These are phyloP conservation scores for Ceratocystis ficicola DNA, from an alignment of 2,329 filamentous ascomycete species.

Conservation along the genomic window DNA sequence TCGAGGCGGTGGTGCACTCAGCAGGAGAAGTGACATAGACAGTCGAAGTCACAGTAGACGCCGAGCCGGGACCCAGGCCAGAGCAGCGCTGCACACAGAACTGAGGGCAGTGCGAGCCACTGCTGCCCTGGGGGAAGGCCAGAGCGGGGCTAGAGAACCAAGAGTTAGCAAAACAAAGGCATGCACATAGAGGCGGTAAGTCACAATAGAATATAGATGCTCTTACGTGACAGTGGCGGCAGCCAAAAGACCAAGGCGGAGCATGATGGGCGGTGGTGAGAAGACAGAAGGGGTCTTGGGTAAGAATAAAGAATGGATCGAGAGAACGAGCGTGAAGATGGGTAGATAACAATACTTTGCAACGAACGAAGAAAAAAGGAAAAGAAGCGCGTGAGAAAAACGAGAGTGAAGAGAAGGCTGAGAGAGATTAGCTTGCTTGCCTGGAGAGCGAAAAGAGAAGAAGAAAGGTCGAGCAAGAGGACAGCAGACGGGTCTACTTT, in stretches of 20 bases:
- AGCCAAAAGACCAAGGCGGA: constrained; percentile 18
- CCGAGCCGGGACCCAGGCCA: constrained; percentile 11
- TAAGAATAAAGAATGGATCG: constrained; percentile 5
- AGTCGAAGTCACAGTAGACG: constrained; percentile 17
- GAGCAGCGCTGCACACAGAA: constrained; percentile 20
- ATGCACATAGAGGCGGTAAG: background rate
- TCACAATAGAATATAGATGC: background rate
- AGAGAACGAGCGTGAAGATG: constrained; percentile 8
- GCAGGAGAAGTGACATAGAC: constrained; percentile 16
- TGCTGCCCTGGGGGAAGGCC: constrained; percentile 15
- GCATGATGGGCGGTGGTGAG: constrained; percentile 14
- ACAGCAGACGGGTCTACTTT: background rate
- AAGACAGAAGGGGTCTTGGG: background rate
- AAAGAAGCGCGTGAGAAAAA: constrained; percentile 3
- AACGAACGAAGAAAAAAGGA: background rate
- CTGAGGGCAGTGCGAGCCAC: constrained; percentile 16
- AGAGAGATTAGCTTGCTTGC: constrained; percentile 18
- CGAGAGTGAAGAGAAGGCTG: constrained; percentile 11
- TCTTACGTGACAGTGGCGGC: constrained; percentile 20
- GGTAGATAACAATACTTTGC: constrained; percentile 12
- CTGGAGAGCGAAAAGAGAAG: constrained; percentile 1
- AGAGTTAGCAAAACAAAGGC: constrained; percentile 1
- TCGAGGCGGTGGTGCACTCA: constrained; percentile 3
- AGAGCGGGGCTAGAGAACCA: constrained; percentile 3
- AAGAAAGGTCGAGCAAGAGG: background rate